Percentiles rank a stretch among this genome's conserved stretches.
These are phyloP conservation scores for Pythium brachiatum DNA, from an alignment of 352 stramenopile genomes.

Conservation along the genomic window DNA sequence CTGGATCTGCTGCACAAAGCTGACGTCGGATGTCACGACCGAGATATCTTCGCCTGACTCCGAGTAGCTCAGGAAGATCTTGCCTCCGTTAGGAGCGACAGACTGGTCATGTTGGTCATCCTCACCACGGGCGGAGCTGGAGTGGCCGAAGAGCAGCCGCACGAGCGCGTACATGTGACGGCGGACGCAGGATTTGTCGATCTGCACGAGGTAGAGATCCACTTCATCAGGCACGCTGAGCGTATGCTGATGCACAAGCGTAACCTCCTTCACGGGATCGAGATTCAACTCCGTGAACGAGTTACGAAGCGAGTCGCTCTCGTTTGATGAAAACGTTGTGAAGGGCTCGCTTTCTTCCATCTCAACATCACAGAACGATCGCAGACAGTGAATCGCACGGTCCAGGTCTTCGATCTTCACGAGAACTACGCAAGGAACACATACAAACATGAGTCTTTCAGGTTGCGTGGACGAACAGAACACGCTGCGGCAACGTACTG, in stretches of 20 bases:
- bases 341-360: constrained; percentile 41
- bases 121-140: neutral
- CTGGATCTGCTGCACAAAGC: constrained; percentile 40
- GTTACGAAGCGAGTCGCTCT: constrained; percentile 1
- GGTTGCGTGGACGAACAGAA: neutral
- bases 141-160: constrained; percentile 42
- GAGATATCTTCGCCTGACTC: constrained; percentile 59
- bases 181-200: constrained; percentile 39
- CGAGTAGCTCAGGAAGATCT: constrained; percentile 59
- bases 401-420: constrained; percentile 61
- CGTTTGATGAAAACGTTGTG: neutral
- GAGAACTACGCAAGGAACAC: constrained; percentile 38
- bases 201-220: constrained; percentile 53
- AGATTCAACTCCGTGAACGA: neutral
- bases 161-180: constrained; percentile 60
- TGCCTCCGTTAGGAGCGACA: constrained; percentile 5
- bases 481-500: constrained; percentile 25
- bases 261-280: constrained; percentile 20
- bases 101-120: neutral
- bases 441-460: neutral
- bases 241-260: constrained; percentile 42
- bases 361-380: constrained; percentile 55
- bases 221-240: constrained; percentile 50
- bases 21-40: constrained; percentile 47
- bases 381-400: constrained; percentile 39